Percentiles rank a stretch among this genome's conserved stretches.
Conservation (phyloP, 2,329 filamentous ascomycete species). For the Sporothrix euskadiensis region DNA sequence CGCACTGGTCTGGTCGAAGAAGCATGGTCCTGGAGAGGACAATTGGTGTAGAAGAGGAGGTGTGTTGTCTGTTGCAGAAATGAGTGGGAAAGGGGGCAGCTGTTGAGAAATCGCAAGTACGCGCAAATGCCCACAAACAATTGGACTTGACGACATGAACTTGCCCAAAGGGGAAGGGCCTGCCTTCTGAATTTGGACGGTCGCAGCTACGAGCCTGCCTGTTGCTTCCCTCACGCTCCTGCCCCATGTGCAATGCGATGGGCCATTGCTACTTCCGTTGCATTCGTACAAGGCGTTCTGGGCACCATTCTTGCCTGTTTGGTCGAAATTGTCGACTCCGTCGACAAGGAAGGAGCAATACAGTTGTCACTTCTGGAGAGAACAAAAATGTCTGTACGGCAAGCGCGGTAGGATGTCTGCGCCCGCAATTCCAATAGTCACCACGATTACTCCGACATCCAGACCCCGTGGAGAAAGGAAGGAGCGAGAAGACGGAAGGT, state of each 20-base stretch:
- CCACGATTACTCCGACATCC: background rate
- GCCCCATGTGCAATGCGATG: background rate
- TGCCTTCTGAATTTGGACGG: background rate
- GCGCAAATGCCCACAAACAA: background rate
- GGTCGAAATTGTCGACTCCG: background rate
- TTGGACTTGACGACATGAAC: background rate
- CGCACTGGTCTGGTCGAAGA: background rate
- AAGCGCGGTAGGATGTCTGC: background rate
- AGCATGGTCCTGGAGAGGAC: background rate
- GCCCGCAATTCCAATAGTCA: conserved; percentile 1
- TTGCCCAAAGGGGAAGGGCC: background rate
- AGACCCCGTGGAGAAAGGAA: background rate
- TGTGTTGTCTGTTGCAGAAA: background rate
- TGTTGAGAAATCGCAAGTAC: background rate
- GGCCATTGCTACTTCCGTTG: conserved; percentile 2
- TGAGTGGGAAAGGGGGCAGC: background rate
- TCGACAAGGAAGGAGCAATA: background rate
- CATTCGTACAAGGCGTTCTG: background rate
- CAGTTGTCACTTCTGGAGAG: background rate
- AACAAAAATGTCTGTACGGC: background rate
- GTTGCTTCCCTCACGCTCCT: background rate
- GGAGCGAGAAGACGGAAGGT: too few relatives aligned
- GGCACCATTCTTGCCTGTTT: background rate
- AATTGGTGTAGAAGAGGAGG: too few relatives aligned
- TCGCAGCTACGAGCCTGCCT: background rate